phyloP scores from a whole-genome alignment of 2,329 filamentous ascomycete genomes.

The Fusarium sp. region DNA sequence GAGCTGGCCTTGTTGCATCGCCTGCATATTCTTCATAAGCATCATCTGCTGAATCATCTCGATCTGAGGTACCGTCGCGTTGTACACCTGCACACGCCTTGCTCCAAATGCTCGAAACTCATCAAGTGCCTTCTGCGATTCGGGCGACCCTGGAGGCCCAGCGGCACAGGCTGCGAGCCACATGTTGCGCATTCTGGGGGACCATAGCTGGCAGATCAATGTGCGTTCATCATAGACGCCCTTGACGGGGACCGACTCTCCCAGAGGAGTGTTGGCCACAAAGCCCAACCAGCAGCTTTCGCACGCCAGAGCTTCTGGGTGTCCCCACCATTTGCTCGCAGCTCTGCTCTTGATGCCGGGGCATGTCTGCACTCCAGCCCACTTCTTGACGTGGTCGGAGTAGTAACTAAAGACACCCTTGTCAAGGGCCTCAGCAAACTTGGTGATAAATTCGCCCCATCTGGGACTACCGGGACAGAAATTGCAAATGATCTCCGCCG shows the following conservation, averaged over 20 bases:
- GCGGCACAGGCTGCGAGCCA: constrained; percentile 50
- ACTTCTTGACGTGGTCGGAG: constrained; percentile 48
- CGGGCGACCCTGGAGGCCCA: constrained; percentile 44
- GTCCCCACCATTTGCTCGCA: constrained; percentile 54
- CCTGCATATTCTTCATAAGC: constrained; percentile 51
- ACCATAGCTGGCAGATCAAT: constrained; percentile 56
- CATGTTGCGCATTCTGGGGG: constrained; percentile 55
- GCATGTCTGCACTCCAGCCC: constrained; percentile 49
- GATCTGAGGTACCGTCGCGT: constrained; percentile 50
- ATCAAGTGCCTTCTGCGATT: constrained; percentile 44
- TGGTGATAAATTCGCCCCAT: constrained; percentile 44
- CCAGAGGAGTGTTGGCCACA: constrained; percentile 48
- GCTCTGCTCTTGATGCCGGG: constrained; percentile 46
- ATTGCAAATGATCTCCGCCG: constrained; percentile 48
- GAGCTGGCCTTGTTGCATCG: constrained; percentile 52
- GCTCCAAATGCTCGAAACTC: constrained; percentile 49
- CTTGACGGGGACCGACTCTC: constrained; percentile 45
- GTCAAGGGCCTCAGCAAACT: constrained; percentile 51
- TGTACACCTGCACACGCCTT: constrained; percentile 49
- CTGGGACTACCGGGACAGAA: constrained; percentile 48
- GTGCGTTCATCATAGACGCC: constrained; percentile 41
- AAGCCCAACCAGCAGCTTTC: constrained; percentile 53
- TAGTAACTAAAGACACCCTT: constrained; percentile 51
- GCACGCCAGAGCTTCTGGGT: constrained; percentile 52
- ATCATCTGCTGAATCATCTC: constrained; percentile 48